Percentiles rank a stretch among this genome's conserved stretches.
Evolutionary conservation across 2,329 filamentous ascomycete species (phyloP).

Genomic region (Colletotrichum spaethianum): DNA sequence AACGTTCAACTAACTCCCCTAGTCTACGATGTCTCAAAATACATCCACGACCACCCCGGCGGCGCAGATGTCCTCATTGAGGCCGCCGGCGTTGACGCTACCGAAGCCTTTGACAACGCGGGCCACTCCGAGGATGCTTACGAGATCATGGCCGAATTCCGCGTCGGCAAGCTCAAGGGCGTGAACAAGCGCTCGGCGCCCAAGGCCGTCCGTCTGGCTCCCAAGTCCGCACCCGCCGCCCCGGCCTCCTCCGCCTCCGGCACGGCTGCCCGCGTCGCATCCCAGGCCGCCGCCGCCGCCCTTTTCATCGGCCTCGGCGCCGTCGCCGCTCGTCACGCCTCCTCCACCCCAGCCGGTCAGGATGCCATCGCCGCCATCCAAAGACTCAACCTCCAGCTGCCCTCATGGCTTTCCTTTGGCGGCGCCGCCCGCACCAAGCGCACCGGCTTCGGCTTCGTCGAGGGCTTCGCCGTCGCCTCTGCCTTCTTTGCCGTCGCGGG

Average conservation of each 20-base stretch:
- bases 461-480: conserved; percentile 55
- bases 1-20: not conserved
- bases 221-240: conserved; percentile 27
- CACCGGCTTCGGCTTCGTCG: conserved; percentile 51
- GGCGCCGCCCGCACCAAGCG: conserved; percentile 30
- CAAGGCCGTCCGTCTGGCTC: conserved; percentile 45
- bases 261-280: conserved; percentile 29
- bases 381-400: conserved; percentile 38
- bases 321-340: conserved; percentile 44
- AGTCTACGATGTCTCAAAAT: conserved; percentile 73
- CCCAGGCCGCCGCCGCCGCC: conserved; percentile 40
- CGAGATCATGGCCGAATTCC: conserved; percentile 57
- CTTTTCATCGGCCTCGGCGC: conserved; percentile 43
- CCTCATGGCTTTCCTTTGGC: conserved; percentile 25
- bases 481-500: conserved; percentile 51
- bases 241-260: conserved; percentile 15
- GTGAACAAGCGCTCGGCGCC: conserved; percentile 43
- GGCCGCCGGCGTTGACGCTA: conserved; percentile 83
- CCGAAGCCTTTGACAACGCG: conserved; percentile 86
- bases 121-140: conserved; percentile 79
- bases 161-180: conserved; percentile 56
- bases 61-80: conserved; percentile 85
- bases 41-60: conserved; percentile 75
- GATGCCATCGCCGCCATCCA: conserved; percentile 39
- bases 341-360: conserved; percentile 31